phyloP scores from a whole-genome alignment of 352 stramenopile genomes.

The Vaucheria bursata region DNA sequence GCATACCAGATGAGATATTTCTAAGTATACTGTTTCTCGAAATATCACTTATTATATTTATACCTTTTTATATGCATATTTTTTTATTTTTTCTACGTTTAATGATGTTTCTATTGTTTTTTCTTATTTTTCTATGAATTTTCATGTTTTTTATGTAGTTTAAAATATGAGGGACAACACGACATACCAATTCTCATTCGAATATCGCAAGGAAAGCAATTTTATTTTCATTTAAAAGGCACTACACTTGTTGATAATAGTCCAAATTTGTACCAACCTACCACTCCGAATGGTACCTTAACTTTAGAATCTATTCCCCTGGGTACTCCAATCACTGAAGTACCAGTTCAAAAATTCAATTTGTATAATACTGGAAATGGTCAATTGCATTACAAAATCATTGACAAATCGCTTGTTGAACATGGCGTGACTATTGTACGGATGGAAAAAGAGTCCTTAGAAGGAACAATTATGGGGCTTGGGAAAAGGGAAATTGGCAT shows the following conservation, averaged over 20 bases:
- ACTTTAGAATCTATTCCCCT: constrained; percentile 27
- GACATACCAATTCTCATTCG: constrained; percentile 70
- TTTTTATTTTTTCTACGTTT: too few relatives aligned
- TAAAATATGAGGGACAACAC: constrained; percentile 68
- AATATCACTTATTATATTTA: too few relatives aligned
- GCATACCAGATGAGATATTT: too few relatives aligned
- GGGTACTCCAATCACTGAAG: constrained; percentile 25
- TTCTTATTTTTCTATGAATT: too few relatives aligned
- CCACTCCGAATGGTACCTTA: not conserved
- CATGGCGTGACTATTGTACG: constrained; percentile 15
- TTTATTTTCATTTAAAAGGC: constrained; percentile 70
- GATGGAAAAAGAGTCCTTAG: constrained; percentile 14
- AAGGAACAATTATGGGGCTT: constrained; percentile 9
- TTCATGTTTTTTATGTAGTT: too few relatives aligned
- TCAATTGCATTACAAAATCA: constrained; percentile 16
- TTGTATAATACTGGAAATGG: constrained; percentile 31
- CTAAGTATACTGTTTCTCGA: too few relatives aligned
- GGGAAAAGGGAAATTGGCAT: constrained; percentile 10
- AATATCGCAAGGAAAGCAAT: constrained; percentile 75
- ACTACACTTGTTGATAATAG: constrained; percentile 56
- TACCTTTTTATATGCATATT: too few relatives aligned
- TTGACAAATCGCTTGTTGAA: not conserved
- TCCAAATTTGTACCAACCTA: constrained; percentile 18
- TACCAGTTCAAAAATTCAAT: constrained; percentile 31
- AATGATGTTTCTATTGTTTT: too few relatives aligned